phyloP scores from a whole-genome alignment of 2,329 filamentous ascomycete species.

The Neophaeococcomyces mojaviensis region DNA sequence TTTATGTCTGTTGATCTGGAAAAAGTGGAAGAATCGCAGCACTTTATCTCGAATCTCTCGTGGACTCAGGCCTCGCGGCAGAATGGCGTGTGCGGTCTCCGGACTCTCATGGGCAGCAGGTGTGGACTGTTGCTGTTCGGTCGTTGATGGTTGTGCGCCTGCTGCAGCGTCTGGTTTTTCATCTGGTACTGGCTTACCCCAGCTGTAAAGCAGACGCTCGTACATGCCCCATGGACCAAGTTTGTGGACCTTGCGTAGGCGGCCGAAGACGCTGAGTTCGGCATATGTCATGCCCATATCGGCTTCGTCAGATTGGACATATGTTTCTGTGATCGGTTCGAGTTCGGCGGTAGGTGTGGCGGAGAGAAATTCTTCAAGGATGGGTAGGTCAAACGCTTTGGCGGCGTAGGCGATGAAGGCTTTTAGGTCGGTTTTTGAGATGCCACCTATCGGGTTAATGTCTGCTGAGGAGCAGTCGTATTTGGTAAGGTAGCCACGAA shows the following conservation, averaged over 20 bases:
- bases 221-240: constrained; percentile 50
- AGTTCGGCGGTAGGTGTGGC: constrained; percentile 57
- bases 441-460: constrained; percentile 40
- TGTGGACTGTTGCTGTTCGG: constrained; percentile 15
- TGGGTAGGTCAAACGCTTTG: constrained; percentile 53
- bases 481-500: constrained; percentile 57
- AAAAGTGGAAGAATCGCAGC: constrained; percentile 33
- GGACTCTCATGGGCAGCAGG: not conserved
- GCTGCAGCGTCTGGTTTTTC: constrained; percentile 23
- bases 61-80: constrained; percentile 23
- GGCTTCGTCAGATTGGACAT: constrained; percentile 53
- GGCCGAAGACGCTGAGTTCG: constrained; percentile 34
- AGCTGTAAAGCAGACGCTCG: constrained; percentile 37
- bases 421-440: constrained; percentile 62
- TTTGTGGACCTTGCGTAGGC: constrained; percentile 30
- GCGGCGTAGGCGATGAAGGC: constrained; percentile 61
- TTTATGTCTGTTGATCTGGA: constrained; percentile 60
- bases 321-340: constrained; percentile 58
- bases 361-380: constrained; percentile 58
- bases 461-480: constrained; percentile 55
- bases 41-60: constrained; percentile 43
- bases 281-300: constrained; percentile 44
- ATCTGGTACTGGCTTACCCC: constrained; percentile 9
- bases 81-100: not conserved
- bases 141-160: constrained; percentile 17